Evolutionary conservation across 305 asterid genomes (phyloP).

Genomic region (Fraxinus baroniana): DNA sequence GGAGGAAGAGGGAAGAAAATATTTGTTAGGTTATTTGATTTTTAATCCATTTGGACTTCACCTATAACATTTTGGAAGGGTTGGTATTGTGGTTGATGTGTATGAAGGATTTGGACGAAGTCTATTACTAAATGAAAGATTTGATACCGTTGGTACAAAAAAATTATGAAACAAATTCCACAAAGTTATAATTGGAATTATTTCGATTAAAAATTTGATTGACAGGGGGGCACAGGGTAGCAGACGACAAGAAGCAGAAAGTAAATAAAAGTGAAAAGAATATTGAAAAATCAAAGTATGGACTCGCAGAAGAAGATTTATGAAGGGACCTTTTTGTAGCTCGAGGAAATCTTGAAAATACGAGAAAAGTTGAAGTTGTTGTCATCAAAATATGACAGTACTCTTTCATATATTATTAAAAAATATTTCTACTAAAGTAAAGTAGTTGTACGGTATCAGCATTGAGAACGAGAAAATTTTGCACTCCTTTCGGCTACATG

Average conservation of each 20-base stretch:
- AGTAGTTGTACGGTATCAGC: slow-evolving; percentile 28
- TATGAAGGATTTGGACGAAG: too few species aligned
- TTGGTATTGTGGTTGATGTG: too few species aligned
- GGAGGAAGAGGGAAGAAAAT: too few species aligned
- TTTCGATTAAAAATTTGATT: background rate
- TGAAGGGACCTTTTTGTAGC: slow-evolving; percentile 34
- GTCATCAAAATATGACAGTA: slow-evolving; percentile 17
- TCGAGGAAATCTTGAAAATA: slow-evolving; percentile 37
- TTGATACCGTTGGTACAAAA: background rate
- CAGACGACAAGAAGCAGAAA: slow-evolving; percentile 13
- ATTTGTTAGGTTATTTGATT: too few species aligned
- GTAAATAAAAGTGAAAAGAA: background rate
- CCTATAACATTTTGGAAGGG: too few species aligned
- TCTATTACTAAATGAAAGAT: too few species aligned
- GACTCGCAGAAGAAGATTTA: slow-evolving; percentile 17
- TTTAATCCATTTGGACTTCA: too few species aligned
- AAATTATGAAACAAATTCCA: background rate
- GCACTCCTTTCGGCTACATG: slow-evolving; percentile 52
- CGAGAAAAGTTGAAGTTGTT: slow-evolving; percentile 22
- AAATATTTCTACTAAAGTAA: slow-evolving; percentile 17
- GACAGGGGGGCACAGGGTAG: background rate
- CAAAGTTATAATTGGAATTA: background rate
- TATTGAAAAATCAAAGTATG: background rate
- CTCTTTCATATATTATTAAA: background rate
- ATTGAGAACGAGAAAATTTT: slow-evolving; percentile 38